A percentile compares a stretch with the other conserved stretches of the same genome.
These are phyloP conservation scores for Lactarius vividus DNA, from an alignment of 768 basidiomycete species.

Conservation along the genomic window DNA sequence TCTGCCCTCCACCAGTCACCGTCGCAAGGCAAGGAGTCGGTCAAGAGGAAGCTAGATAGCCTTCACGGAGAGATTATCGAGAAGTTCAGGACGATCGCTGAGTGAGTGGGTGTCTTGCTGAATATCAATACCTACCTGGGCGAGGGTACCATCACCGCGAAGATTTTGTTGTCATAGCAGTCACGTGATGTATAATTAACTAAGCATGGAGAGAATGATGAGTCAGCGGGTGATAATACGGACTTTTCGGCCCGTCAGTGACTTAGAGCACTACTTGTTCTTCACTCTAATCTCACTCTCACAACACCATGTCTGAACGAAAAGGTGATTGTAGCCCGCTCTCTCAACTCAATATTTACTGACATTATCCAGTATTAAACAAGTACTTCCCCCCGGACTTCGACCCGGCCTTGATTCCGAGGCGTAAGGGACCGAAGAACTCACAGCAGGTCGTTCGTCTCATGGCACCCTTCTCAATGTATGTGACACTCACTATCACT, in stretches of 20 bases:
- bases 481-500: conserved; percentile 32
- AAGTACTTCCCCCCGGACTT: conserved; percentile 98
- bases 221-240: neutral
- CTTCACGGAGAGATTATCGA: conserved; percentile 86
- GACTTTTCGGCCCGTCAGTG: neutral
- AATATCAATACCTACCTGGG: neutral
- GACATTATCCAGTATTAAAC: conserved; percentile 66
- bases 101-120: conserved; percentile 42
- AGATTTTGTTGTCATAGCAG: neutral
- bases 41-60: conserved; percentile 78
- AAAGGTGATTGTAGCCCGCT: conserved; percentile 51
- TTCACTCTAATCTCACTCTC: neutral
- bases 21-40: conserved; percentile 81
- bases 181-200: conserved; percentile 1
- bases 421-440: conserved; percentile 87
- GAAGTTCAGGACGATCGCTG: conserved; percentile 84
- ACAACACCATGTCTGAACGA: conserved; percentile 67
- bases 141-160: neutral
- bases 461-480: conserved; percentile 99
- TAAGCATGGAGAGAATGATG: neutral
- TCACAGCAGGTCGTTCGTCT: conserved; percentile 97
- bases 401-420: conserved; percentile 93
- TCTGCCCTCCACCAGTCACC: conserved; percentile 58
- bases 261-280: neutral
- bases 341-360: neutral